These are phyloP conservation scores for Sisymbrium altissimum DNA, from an alignment of 345 rosid genomes.

Conservation along the genomic window DNA sequence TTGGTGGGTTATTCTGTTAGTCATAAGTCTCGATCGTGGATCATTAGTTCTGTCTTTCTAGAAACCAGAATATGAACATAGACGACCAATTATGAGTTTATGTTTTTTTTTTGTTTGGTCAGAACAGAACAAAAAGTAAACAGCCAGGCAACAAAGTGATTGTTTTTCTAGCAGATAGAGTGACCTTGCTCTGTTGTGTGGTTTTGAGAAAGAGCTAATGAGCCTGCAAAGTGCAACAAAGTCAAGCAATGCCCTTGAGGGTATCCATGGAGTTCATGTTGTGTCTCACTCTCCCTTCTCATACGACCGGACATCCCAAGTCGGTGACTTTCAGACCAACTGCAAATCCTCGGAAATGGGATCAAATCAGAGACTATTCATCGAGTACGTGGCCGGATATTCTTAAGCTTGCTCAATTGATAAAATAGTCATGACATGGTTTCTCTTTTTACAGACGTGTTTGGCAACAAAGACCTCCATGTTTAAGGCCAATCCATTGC, in stretches of 20 bases:
- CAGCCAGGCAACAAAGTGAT: constrained; percentile 33
- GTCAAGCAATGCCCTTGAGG: constrained; percentile 59
- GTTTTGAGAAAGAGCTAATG: constrained; percentile 39
- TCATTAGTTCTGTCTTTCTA: background rate
- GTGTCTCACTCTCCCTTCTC: constrained; percentile 68
- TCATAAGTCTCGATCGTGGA: background rate
- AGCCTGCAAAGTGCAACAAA: constrained; percentile 40
- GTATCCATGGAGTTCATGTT: constrained; percentile 75
- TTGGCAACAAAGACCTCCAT: constrained; percentile 95
- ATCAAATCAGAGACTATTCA: constrained; percentile 48
- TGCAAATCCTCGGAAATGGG: constrained; percentile 39
- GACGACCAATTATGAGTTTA: background rate
- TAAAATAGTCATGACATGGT: background rate
- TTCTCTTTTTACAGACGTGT: constrained; percentile 47
- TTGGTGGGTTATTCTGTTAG: background rate
- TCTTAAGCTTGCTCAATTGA: background rate
- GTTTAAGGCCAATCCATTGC: constrained; percentile 70
- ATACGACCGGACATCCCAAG: constrained; percentile 43
- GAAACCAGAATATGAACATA: background rate
- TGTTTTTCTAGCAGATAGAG: constrained; percentile 41
- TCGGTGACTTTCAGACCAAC: constrained; percentile 42
- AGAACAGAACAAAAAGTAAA: constrained; percentile 16
- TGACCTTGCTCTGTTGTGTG: background rate
- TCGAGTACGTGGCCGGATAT: constrained; percentile 46
- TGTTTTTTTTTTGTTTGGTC: background rate